These are phyloP conservation scores for Trichoderma arundinaceum DNA, from an alignment of 2,329 filamentous ascomycete species.

Conservation along the genomic window DNA sequence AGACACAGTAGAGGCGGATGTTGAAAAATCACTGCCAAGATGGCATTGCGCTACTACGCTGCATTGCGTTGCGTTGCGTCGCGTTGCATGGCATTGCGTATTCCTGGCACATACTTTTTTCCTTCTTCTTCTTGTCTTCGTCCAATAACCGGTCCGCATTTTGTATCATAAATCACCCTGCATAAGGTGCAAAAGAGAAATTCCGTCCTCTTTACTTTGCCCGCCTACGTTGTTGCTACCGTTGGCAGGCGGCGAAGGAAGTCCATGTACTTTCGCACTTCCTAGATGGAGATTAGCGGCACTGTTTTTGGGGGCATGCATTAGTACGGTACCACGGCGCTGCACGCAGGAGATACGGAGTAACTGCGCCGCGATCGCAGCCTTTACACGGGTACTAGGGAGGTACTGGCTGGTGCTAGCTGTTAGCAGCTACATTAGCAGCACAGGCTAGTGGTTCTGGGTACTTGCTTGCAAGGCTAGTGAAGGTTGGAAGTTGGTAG, in stretches of 20 bases:
- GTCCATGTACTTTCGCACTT: too few relatives aligned
- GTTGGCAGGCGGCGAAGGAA: too few relatives aligned
- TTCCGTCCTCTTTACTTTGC: neutral
- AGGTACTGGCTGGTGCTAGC: slow-evolving; percentile 8
- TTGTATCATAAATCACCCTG: neutral
- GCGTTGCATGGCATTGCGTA: neutral
- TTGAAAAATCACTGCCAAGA: neutral
- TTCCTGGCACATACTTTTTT: neutral
- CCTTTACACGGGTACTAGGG: neutral
- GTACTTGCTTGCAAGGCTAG: too few relatives aligned
- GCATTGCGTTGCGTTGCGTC: neutral
- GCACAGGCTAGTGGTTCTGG: neutral
- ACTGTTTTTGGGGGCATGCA: neutral
- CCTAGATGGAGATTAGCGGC: neutral
- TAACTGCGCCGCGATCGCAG: neutral
- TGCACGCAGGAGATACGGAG: slow-evolving; percentile 16
- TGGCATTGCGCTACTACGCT: neutral
- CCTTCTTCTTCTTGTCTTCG: neutral
- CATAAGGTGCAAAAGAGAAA: neutral
- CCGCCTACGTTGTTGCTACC: neutral
- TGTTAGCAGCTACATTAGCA: slow-evolving; percentile 6
- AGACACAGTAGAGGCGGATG: too few relatives aligned
- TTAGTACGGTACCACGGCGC: neutral
- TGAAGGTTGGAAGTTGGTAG: neutral
- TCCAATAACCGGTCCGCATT: neutral